Base-by-base conservation (phyloP, 2,329 filamentous ascomycete species). In the Kalmusia sp. region DNA sequence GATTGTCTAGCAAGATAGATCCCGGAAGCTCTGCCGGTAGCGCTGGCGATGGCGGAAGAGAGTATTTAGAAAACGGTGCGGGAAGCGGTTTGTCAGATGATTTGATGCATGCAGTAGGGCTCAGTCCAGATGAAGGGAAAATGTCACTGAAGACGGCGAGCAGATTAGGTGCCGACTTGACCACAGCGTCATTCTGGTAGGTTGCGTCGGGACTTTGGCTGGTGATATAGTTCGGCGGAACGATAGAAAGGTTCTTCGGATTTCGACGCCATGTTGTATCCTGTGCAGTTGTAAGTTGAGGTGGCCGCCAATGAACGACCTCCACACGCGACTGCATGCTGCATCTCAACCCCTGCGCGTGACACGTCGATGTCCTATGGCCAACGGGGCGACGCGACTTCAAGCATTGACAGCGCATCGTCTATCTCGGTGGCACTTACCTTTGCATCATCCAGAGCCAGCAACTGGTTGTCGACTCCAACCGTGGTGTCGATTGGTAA, bases 131-230 rank as follows among this genome's bases (percentile, higher is more conserved):
- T 15, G 76, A 77, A 33, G 72, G 71, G 22, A 79, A 66, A 63
- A 77, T 74, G 49, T 77, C 77, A 64, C 75, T 77, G 59, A 77
- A 71, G 19, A 74, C 71, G 27, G 71, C 67, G 55, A 78, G 69
- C 34, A 79, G 62, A 67, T 68, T 71, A 38, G 65, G 69, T 45
- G 68, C 63, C 31, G 69, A 69, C 50, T 60, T 64, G 57, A 61
- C 56, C 45, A 67, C 55, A 45, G 59, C 61, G 34, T 58, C 62
- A 67, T 69, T 67, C 50, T 72, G 68, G 43, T 61, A 59, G 45
- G 62, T 58, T 33, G 65, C 66, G 35, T 61, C 44, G 52, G 73
- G 65, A 57, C 52, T 63, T 33, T 64, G 54, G 35, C 52, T 52
- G 37, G 56, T 47, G 54, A 62, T 51, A 49, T 57, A 58, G 45